Evolutionary conservation across 306 rosid species (phyloP), one percentile per base, ranked within the genome.

Genomic region (Vigna nakashimae): DNA sequence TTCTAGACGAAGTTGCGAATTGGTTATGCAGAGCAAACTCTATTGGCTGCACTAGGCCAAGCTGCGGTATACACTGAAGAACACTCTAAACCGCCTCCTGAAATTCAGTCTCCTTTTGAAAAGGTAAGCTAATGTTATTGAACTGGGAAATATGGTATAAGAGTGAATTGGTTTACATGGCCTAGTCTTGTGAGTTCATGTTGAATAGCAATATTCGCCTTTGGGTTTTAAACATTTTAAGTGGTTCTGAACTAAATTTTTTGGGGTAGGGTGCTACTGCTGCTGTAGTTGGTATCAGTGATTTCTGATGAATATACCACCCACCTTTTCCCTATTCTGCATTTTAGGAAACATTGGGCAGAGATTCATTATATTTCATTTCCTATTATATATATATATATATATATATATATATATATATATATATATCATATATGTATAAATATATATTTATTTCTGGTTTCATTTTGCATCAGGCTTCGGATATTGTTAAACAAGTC

Each of bases 21-120:
- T 76, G 99, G 98, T 62, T 83, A 74, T 70, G 98, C 94, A 0
- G 99, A 92, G 87, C 91, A 92, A 88, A 92, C 98, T 51, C 93
- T 92, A 56, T 83, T 95, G 82, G 90, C 98, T 84, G 97, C 98
- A 74, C 65, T 95, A 77, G 98, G 98, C 63, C 98, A 92, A 80
- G 98, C 98, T 80, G 91, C 97, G 52, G 91, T 88, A 58, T 74
- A 89, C 83, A 78, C 85, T 15, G 95, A 94, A 87, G 87, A 91
- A 65, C 91, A 87, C 79, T 89, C 93, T 57, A 81, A 76, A 64
- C 90, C 96, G 4, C 94, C 97, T 78, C 64, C 90, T 40, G 80
- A 69, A 57, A 77, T 88, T 80, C 91, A 89, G 75, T 87, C 92
- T 83, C 97, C 98, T 83, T 53, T 89, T 42, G 96, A 92, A 60